Conservation (phyloP, 805 yeast genomes). For the Myxozyma melibiosi region DNA sequence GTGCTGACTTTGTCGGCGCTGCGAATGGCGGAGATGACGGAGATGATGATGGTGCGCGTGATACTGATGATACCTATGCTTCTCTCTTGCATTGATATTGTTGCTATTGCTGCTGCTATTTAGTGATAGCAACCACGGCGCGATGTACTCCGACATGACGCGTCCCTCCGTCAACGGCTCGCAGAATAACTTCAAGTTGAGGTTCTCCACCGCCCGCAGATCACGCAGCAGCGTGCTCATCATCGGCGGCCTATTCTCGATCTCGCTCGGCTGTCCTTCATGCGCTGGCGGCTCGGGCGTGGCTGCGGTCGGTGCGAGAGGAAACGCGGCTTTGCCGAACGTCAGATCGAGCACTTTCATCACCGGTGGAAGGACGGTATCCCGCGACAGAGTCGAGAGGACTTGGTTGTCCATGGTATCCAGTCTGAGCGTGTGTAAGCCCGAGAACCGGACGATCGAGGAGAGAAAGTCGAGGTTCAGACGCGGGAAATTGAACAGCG, state of each 20-base stretch:
- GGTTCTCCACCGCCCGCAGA: conserved; percentile 19
- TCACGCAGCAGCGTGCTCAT: conserved; percentile 21
- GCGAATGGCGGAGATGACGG: neutral
- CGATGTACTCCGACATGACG: conserved; percentile 18
- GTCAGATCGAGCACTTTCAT: conserved; percentile 26
- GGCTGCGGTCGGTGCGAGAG: conserved; percentile 4
- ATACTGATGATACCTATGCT: neutral
- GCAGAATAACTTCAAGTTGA: conserved; percentile 25
- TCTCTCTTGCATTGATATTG: neutral
- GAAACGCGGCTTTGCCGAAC: conserved; percentile 18
- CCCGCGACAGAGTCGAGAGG: conserved; percentile 10
- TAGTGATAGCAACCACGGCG: conserved; percentile 22
- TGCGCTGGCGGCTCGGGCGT: neutral
- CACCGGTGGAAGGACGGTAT: conserved; percentile 10
- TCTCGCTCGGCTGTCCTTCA: neutral
- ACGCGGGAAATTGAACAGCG: conserved; percentile 24
- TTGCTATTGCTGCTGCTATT: neutral
- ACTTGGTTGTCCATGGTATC: conserved; percentile 24
- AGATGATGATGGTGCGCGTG: neutral
- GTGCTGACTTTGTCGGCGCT: neutral
- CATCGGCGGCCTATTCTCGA: conserved; percentile 10
- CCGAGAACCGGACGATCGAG: conserved; percentile 3
- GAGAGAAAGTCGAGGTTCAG: conserved; percentile 16
- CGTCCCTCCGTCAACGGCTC: conserved; percentile 16
- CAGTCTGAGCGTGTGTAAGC: conserved; percentile 14